phyloP scores from a whole-genome alignment of 805 yeast species.

The Sugiyamaella lignohabitans region DNA sequence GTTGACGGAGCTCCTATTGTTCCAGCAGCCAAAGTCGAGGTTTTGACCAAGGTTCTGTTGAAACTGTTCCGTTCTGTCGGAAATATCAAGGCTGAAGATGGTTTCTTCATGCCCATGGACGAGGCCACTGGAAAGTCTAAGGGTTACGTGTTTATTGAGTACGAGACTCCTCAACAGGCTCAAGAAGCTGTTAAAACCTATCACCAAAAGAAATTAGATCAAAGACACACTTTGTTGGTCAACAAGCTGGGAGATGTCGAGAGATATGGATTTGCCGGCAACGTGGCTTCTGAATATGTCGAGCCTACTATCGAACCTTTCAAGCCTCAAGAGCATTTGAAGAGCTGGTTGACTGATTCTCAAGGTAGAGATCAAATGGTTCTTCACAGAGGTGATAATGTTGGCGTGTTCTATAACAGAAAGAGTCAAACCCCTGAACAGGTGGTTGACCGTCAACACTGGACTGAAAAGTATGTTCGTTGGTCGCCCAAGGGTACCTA shows the following conservation, averaged over 20 bases:
- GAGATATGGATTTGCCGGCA: slow-evolving; percentile 61
- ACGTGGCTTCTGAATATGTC: slow-evolving; percentile 48
- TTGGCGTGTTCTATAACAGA: slow-evolving; percentile 83
- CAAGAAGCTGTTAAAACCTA: slow-evolving; percentile 70
- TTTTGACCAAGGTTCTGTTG: slow-evolving; percentile 74
- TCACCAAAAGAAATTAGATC: slow-evolving; percentile 87
- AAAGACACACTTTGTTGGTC: slow-evolving; percentile 81
- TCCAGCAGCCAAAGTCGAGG: slow-evolving; percentile 80
- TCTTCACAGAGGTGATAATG: slow-evolving; percentile 69
- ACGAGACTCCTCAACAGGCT: slow-evolving; percentile 58
- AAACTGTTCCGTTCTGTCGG: slow-evolving; percentile 78
- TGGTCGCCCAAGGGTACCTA: slow-evolving; percentile 94
- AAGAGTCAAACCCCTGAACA: slow-evolving; percentile 65
- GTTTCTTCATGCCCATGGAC: slow-evolving; percentile 72
- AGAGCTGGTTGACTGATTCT: slow-evolving; percentile 86
- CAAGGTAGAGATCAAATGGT: slow-evolving; percentile 86
- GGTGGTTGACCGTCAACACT: slow-evolving; percentile 68
- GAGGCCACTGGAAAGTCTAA: slow-evolving; percentile 63
- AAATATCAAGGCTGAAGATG: slow-evolving; percentile 49
- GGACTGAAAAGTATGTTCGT: slow-evolving; percentile 82
- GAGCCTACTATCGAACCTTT: slow-evolving; percentile 73
- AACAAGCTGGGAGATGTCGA: slow-evolving; percentile 81
- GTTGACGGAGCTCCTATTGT: slow-evolving; percentile 96
- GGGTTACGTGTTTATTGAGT: slow-evolving; percentile 80
- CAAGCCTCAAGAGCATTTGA: slow-evolving; percentile 71